These are phyloP conservation scores for Globisporangium splendens DNA, from an alignment of 352 stramenopile genomes.

Conservation along the genomic window DNA sequence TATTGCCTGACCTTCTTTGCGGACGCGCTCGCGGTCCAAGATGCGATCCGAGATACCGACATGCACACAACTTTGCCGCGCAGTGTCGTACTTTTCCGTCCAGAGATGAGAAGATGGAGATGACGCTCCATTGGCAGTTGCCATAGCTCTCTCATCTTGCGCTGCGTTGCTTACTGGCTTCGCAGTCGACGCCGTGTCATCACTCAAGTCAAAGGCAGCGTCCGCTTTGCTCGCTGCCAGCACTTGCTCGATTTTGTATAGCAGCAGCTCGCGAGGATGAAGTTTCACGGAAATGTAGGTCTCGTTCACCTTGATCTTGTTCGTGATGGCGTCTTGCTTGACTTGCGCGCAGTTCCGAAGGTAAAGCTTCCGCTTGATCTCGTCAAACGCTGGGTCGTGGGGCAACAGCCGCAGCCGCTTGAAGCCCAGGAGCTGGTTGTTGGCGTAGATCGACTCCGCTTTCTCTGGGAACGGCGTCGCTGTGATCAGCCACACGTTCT, in stretches of 20 bases:
- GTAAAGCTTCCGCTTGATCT: conserved; percentile 87
- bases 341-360: conserved; percentile 82
- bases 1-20: conserved; percentile 14
- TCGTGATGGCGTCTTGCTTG: conserved; percentile 76
- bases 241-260: conserved; percentile 71
- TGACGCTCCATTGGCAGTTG: not conserved
- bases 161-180: not conserved
- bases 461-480: conserved; percentile 82
- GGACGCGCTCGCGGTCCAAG: conserved; percentile 41
- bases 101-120: conserved; percentile 21
- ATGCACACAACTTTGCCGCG: conserved; percentile 65
- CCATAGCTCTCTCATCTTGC: not conserved
- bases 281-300: conserved; percentile 72
- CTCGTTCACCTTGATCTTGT: conserved; percentile 68
- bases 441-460: conserved; percentile 81
- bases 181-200: conserved; percentile 29
- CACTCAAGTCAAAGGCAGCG: conserved; percentile 38
- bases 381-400: conserved; percentile 77
- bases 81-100: conserved; percentile 45
- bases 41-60: conserved; percentile 67
- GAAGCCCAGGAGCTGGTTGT: conserved; percentile 85
- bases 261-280: conserved; percentile 61
- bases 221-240: conserved; percentile 33
- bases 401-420: conserved; percentile 62
- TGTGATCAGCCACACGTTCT: conserved; percentile 85